Percentiles rank a stretch among this genome's conserved stretches.
Evolutionary conservation across 352 stramenopile genomes (phyloP).

Genomic region (Globisporangium carolinianum): DNA sequence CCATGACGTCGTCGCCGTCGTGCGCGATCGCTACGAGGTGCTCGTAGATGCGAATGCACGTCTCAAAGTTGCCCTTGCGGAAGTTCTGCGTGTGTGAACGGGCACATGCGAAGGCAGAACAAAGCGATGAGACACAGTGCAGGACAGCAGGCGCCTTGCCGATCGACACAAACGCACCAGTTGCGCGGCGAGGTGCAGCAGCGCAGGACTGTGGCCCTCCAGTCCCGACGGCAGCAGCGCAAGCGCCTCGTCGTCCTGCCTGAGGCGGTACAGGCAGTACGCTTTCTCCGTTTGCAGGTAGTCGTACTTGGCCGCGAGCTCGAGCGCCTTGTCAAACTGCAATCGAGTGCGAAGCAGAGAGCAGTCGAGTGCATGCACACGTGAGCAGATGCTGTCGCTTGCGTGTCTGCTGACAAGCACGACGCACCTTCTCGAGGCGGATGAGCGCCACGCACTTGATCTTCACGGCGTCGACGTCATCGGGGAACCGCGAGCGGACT

Average conservation of each 20-base stretch:
- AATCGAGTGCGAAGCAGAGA: not conserved
- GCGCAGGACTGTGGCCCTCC: constrained; percentile 26
- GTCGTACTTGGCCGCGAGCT: constrained; percentile 64
- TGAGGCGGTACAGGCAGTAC: constrained; percentile 80
- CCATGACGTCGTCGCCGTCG: constrained; percentile 59
- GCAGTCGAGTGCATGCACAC: not conserved
- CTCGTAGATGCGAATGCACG: constrained; percentile 75
- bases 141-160: not conserved
- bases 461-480: constrained; percentile 71
- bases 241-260: constrained; percentile 63
- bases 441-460: constrained; percentile 82
- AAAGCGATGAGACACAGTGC: constrained; percentile 3
- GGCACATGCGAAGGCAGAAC: not conserved
- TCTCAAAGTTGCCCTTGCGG: constrained; percentile 53
- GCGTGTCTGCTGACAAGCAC: not conserved
- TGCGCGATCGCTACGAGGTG: constrained; percentile 36
- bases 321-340: constrained; percentile 81
- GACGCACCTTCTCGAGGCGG: constrained; percentile 59
- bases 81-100: constrained; percentile 33
- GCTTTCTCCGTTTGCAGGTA: constrained; percentile 56
- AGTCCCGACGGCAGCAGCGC: constrained; percentile 24
- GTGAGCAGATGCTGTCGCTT: not conserved
- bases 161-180: constrained; percentile 22
- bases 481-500: constrained; percentile 69
- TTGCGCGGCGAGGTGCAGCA: constrained; percentile 68